phyloP scores from a whole-genome alignment of 768 basidiomycete species.

The Obba rivulosa region DNA sequence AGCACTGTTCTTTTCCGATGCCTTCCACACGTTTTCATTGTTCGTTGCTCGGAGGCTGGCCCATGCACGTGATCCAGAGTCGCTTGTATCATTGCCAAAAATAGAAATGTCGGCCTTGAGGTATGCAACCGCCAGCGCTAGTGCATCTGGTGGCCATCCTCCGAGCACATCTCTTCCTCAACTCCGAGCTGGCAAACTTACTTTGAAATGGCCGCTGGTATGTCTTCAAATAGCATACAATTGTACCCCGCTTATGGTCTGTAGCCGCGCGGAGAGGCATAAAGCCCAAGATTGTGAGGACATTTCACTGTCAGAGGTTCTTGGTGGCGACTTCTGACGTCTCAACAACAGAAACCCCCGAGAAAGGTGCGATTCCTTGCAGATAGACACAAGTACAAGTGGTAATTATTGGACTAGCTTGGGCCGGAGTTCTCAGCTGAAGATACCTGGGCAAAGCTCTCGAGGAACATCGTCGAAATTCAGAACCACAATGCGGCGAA shows the following conservation, averaged over 20 bases:
- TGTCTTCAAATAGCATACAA: slow-evolving; percentile 3
- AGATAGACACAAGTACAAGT: not conserved
- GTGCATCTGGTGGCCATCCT: no score
- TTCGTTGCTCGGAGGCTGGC: no score
- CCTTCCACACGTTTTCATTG: no score
- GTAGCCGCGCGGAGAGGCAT: slow-evolving; percentile 19
- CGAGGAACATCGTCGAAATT: slow-evolving; percentile 88
- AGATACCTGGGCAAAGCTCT: slow-evolving; percentile 77
- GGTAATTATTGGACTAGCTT: slow-evolving; percentile 39
- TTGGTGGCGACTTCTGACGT: not conserved
- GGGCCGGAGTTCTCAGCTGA: slow-evolving; percentile 72
- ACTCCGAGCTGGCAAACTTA: not conserved
- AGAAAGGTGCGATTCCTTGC: slow-evolving; percentile 34
- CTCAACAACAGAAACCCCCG: slow-evolving; percentile 36
- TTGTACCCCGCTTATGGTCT: not conserved
- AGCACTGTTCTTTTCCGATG: no score
- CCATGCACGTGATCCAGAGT: no score
- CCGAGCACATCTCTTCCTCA: not conserved
- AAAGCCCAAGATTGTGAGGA: slow-evolving; percentile 30
- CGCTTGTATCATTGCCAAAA: no score
- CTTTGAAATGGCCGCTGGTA: slow-evolving; percentile 25
- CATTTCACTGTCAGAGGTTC: slow-evolving; percentile 2
- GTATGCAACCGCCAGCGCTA: no score
- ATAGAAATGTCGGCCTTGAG: no score
- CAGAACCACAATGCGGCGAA: slow-evolving; percentile 89